These are phyloP conservation scores for Claviceps monticola DNA, from an alignment of 2,329 filamentous ascomycete species.

Conservation along the genomic window DNA sequence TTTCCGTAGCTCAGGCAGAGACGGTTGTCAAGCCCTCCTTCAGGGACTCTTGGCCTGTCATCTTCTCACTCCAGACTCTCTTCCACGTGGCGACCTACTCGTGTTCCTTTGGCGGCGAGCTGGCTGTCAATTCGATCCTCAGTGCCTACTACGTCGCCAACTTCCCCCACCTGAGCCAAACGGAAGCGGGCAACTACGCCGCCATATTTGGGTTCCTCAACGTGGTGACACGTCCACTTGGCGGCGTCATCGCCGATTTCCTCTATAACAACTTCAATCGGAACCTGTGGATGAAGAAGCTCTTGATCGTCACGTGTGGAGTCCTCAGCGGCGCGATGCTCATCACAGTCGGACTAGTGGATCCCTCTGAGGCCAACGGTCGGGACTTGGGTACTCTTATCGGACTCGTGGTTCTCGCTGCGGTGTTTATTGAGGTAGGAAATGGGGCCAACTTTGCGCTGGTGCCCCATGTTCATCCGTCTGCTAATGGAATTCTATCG, in stretches of 20 bases:
- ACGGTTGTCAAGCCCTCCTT: conserved; percentile 42
- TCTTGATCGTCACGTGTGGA: conserved; percentile 42
- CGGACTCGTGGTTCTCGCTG: conserved; percentile 62
- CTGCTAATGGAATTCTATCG: conserved; percentile 64
- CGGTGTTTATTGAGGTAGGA: conserved; percentile 69
- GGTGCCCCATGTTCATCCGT: conserved; percentile 74
- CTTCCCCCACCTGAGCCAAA: conserved; percentile 43
- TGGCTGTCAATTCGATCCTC: conserved; percentile 48
- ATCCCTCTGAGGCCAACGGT: conserved; percentile 41
- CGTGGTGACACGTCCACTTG: conserved; percentile 50
- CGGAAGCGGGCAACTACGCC: conserved; percentile 46
- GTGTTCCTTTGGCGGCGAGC: conserved; percentile 49
- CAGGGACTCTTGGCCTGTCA: conserved; percentile 29
- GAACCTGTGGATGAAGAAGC: conserved; percentile 23
- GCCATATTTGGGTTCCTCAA: conserved; percentile 67
- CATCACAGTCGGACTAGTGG: conserved; percentile 47
- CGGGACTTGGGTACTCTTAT: conserved; percentile 45
- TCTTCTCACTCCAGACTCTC: conserved; percentile 39
- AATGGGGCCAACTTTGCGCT: conserved; percentile 82
- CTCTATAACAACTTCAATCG: conserved; percentile 27
- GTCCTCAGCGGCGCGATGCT: conserved; percentile 43
- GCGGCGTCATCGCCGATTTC: conserved; percentile 42
- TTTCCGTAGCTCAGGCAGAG: conserved; percentile 40
- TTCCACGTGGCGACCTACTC: conserved; percentile 44
- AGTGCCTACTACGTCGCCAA: conserved; percentile 45